Evolutionary conservation across 805 yeast genomes (phyloP).

Genomic region (Lachancea nothofagi): DNA sequence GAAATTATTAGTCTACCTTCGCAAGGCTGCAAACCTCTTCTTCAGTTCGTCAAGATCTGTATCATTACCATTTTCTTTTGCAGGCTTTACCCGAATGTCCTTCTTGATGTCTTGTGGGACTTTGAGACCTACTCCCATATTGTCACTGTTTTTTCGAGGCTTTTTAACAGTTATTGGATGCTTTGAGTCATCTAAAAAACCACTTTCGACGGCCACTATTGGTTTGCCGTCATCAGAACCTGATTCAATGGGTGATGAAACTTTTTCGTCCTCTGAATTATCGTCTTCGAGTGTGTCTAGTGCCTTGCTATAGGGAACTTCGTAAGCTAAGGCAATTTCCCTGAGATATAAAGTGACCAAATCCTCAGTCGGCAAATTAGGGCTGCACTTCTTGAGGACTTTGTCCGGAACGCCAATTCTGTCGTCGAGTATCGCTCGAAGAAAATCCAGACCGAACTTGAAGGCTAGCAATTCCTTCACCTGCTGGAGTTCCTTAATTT

Average conservation of each 20-base stretch:
- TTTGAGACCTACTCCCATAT: constrained; percentile 34
- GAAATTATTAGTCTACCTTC: constrained; percentile 29
- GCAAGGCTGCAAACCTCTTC: constrained; percentile 75
- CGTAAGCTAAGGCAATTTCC: constrained; percentile 78
- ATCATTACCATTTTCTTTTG: constrained; percentile 20
- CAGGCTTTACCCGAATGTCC: constrained; percentile 30
- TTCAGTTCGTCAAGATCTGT: constrained; percentile 60
- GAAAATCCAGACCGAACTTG: constrained; percentile 66
- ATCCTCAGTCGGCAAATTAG: constrained; percentile 59
- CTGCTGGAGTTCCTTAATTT: constrained; percentile 61
- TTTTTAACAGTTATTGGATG: constrained; percentile 41
- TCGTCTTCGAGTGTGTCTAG: constrained; percentile 16
- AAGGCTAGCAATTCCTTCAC: constrained; percentile 57
- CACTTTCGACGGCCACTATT: constrained; percentile 34
- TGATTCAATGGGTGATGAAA: constrained; percentile 4
- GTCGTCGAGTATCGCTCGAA: constrained; percentile 32
- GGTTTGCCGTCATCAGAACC: constrained; percentile 30
- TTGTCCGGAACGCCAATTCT: constrained; percentile 56
- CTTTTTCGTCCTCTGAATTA: neutral
- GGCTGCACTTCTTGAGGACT: constrained; percentile 54
- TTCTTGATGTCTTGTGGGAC: constrained; percentile 39
- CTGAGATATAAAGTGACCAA: constrained; percentile 64
- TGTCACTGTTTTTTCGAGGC: constrained; percentile 40
- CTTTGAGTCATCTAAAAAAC: constrained; percentile 24
- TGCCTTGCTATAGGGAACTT: constrained; percentile 66